Conservation (phyloP, 2,329 filamentous ascomycete species). For the Paraconiothyrium brasiliense region DNA sequence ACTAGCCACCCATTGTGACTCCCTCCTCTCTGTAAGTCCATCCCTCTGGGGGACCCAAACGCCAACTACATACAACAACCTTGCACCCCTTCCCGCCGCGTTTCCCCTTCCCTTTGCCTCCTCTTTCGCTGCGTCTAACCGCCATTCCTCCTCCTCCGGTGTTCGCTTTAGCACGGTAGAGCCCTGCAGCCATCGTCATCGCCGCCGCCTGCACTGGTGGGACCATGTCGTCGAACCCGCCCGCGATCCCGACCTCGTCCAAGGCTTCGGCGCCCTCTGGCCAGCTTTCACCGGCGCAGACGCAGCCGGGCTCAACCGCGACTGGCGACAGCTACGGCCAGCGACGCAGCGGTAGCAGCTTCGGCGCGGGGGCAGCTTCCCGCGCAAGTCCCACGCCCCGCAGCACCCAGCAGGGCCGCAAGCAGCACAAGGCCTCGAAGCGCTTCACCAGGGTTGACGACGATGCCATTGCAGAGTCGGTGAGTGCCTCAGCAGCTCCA, state of each 20-base stretch:
- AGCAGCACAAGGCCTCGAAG: slow-evolving; percentile 84
- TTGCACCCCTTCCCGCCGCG: slow-evolving; percentile 6
- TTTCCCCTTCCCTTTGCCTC: slow-evolving; percentile 10
- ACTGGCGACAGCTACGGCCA: slow-evolving; percentile 55
- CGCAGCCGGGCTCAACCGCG: slow-evolving; percentile 55
- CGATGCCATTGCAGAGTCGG: slow-evolving; percentile 84
- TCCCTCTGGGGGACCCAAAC: slow-evolving; percentile 42
- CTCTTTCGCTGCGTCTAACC: slow-evolving; percentile 16
- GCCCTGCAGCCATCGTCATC: slow-evolving; percentile 29
- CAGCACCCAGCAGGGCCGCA: slow-evolving; percentile 79
- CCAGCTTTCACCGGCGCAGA: slow-evolving; percentile 55
- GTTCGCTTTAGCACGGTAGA: slow-evolving; percentile 19
- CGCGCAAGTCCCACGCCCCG: slow-evolving; percentile 64
- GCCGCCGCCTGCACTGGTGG: slow-evolving; percentile 38
- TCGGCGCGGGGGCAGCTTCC: slow-evolving; percentile 49
- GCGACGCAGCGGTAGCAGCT: slow-evolving; percentile 52
- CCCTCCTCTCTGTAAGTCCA: slow-evolving; percentile 34
- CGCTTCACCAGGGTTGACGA: slow-evolving; percentile 80
- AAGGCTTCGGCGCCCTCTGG: slow-evolving; percentile 51
- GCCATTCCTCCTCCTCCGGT: slow-evolving; percentile 4
- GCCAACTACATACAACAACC: slow-evolving; percentile 21
- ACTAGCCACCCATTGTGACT: slow-evolving; percentile 29
- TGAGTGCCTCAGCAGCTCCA: slow-evolving; percentile 56
- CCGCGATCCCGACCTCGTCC: slow-evolving; percentile 51
- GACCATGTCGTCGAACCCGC: slow-evolving; percentile 57